Conservation (phyloP, 768 basidiomycete species). For the Kondoa malvinella region DNA sequence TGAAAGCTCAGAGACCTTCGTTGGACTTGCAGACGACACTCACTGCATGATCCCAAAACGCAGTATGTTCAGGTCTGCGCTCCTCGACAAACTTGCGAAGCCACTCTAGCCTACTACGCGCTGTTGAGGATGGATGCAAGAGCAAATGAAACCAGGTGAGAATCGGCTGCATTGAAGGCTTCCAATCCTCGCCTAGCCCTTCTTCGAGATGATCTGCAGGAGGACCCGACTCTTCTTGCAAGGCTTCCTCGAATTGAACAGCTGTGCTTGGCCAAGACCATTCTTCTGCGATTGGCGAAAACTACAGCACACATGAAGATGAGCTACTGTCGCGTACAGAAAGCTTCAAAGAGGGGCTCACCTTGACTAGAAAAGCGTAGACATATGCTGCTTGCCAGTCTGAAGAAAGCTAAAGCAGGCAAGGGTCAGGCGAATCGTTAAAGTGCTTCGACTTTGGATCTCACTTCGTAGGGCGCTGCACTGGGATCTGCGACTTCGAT, state of each 20-base stretch:
- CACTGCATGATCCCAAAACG: not conserved
- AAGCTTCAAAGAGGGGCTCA: too few species aligned
- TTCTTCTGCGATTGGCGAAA: not conserved
- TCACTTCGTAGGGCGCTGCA: too few species aligned
- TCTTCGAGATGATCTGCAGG: not conserved
- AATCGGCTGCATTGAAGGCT: not conserved
- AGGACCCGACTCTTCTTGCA: not conserved
- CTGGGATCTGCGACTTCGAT: too few species aligned
- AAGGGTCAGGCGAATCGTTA: not conserved
- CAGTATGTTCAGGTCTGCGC: not conserved
- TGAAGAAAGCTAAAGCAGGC: not conserved
- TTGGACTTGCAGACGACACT: too few species aligned
- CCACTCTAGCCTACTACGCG: not conserved
- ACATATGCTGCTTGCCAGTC: not conserved
- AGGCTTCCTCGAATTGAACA: not conserved
- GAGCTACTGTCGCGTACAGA: not conserved
- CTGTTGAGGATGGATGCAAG: not conserved
- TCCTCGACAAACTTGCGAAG: not conserved
- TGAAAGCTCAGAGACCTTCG: too few species aligned
- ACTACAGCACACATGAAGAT: not conserved
- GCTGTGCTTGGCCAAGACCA: not conserved
- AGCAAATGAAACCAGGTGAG: not conserved
- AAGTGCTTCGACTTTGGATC: too few species aligned
- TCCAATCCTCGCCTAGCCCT: not conserved
- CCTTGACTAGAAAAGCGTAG: not conserved